Evolutionary conservation across 805 yeast species (phyloP).

Genomic region (Blastobotrys terrestris): DNA sequence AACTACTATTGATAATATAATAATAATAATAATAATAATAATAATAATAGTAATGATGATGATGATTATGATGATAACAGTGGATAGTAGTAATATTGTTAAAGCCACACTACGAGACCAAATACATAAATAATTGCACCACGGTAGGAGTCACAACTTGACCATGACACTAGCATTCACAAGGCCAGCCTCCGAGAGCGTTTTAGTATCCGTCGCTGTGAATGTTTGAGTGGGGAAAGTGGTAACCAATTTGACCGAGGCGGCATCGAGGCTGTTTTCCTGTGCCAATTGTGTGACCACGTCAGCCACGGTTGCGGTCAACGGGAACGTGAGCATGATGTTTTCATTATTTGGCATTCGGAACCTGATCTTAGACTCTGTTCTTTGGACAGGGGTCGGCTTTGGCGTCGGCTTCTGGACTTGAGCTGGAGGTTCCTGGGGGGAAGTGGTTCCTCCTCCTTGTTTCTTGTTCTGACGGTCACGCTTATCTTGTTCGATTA

Average conservation of each 20-base stretch:
- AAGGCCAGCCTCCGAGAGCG: conserved; percentile 28
- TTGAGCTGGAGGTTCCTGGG: conserved; percentile 16
- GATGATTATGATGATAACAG: too few relatives aligned
- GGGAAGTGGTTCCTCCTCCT: conserved; percentile 7
- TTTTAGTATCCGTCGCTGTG: conserved; percentile 22
- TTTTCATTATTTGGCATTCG: conserved; percentile 20
- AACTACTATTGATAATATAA: too few relatives aligned
- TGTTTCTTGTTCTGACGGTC: conserved; percentile 21
- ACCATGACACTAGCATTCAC: conserved; percentile 29
- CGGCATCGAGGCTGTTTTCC: conserved; percentile 20
- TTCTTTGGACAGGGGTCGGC: conserved; percentile 14
- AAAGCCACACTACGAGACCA: too few relatives aligned
- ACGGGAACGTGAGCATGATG: conserved; percentile 23
- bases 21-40: too few relatives aligned
- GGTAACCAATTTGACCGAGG: conserved; percentile 21
- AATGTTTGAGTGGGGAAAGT: conserved; percentile 28
- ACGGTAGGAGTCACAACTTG: too few relatives aligned
- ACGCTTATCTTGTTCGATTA: conserved; percentile 32
- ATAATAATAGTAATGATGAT: too few relatives aligned
- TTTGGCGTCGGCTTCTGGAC: conserved; percentile 11
- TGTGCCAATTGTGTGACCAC: conserved; percentile 24
- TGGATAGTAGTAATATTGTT: too few relatives aligned
- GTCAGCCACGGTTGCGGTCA: conserved; percentile 24
- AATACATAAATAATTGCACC: too few relatives aligned
- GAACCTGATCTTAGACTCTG: conserved; percentile 22